phyloP scores from a whole-genome alignment of 2,329 filamentous ascomycete species.

The Hymenoscyphus infarciens region DNA sequence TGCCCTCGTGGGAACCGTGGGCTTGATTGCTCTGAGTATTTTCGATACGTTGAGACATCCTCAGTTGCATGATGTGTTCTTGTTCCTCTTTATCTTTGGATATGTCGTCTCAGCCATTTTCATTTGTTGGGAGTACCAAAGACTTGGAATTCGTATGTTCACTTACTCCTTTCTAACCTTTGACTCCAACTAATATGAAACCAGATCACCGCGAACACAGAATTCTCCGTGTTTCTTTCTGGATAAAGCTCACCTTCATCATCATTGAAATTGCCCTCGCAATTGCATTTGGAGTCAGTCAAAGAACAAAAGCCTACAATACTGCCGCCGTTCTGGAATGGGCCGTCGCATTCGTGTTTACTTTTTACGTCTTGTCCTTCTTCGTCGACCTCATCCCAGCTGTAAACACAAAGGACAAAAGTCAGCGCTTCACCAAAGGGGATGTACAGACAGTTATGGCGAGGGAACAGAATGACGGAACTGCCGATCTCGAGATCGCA shows the following conservation, averaged over 20 bases:
- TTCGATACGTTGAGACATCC: conserved; percentile 77
- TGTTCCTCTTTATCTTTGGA: conserved; percentile 79
- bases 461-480: conserved; percentile 29
- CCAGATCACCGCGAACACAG: conserved; percentile 69
- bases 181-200: neutral
- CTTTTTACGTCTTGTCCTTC: conserved; percentile 84
- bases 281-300: conserved; percentile 65
- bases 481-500: neutral
- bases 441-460: conserved; percentile 27
- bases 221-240: conserved; percentile 75
- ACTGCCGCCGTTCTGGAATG: conserved; percentile 75
- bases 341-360: conserved; percentile 78
- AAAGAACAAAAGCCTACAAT: conserved; percentile 51
- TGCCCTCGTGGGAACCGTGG: conserved; percentile 71
- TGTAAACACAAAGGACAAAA: conserved; percentile 22
- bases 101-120: conserved; percentile 85
- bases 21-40: conserved; percentile 77
- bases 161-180: no score
- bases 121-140: conserved; percentile 86
- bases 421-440: conserved; percentile 15
- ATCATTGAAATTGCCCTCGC: conserved; percentile 72
- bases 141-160: conserved; percentile 66
- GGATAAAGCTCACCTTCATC: conserved; percentile 82
- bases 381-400: conserved; percentile 83
- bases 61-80: conserved; percentile 68